Percentiles rank a stretch among this genome's conserved stretches.
Evolutionary conservation across 768 basidiomycete genomes (phyloP).

Genomic region (Lactarius psammicola): DNA sequence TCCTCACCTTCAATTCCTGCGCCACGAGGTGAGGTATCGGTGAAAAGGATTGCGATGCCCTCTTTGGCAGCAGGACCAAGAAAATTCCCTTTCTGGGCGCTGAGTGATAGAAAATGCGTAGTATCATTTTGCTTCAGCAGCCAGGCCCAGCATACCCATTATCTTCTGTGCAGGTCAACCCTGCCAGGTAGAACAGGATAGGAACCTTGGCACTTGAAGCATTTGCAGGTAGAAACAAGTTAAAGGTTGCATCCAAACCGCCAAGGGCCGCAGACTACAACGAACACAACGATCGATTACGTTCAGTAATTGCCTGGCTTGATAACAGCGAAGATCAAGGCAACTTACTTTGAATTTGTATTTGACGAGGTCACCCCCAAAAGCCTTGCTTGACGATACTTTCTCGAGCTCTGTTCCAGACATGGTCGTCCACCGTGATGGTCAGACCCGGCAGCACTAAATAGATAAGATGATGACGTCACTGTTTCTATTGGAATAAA

Average conservation of each 20-base stretch:
- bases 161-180: conserved; percentile 89
- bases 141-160: conserved; percentile 60
- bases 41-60: conserved; percentile 88
- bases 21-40: conserved; percentile 94
- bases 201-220: conserved; percentile 52
- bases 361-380: conserved; percentile 77
- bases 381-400: conserved; percentile 74
- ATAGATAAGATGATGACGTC: conserved; percentile 20
- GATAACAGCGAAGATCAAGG: conserved; percentile 26
- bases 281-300: conserved; percentile 16
- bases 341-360: conserved; percentile 76
- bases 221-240: conserved; percentile 79
- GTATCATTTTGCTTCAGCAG: background rate
- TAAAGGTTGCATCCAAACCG: conserved; percentile 72
- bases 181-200: conserved; percentile 84
- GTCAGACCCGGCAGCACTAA: background rate
- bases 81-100: conserved; percentile 93
- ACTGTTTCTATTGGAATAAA: background rate
- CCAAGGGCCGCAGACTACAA: conserved; percentile 67
- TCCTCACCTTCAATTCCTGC: conserved; percentile 83
- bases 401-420: conserved; percentile 51
- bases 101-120: conserved; percentile 39
- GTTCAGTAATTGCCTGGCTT: conserved; percentile 5
- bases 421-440: conserved; percentile 12
- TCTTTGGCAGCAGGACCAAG: conserved; percentile 80